Evolutionary conservation across 257 asterid genomes (phyloP), one percentile per base, ranked within the genome.

Genomic region (Jaltomata sinuosa): DNA sequence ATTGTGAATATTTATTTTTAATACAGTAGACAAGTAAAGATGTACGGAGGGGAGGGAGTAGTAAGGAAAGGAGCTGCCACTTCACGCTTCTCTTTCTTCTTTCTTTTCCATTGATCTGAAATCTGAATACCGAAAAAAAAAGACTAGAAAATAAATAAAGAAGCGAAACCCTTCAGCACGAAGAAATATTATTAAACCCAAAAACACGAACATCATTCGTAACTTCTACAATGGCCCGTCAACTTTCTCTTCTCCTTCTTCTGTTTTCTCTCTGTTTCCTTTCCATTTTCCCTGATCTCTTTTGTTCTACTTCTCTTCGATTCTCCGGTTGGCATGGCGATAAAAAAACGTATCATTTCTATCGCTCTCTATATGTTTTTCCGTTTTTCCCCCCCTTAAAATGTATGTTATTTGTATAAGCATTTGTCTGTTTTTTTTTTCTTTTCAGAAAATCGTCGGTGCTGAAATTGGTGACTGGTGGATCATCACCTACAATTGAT

Each of bases 401-500:
- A 87, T 90, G 88, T 72, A 71, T 89, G 87, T 92, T 89, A 53
- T 53, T 25, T 74, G 6, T 25, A 47, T 22, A 22, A 40, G 36
- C 5, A 71, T 71, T 83, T 76, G 25, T 54, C 0, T 3, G 19
- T 32, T 54, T 65, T 81, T 40, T n/a, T 82, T 80, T 29, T 11
- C 8, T 67, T 10, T 31, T 49, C 90, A 93, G 97, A 84, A 85
- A 85, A 65, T 93, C 89, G 83, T 85, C 93, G 57, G 89, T 88
- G 86, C 72, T 90, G 81, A 90, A 87, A 89, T 65, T 90, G 91
- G 67, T 49, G 2, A 88, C 89, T 6, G 96, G 91, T 69, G 83
- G 83, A 36, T 79, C 95, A 21, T 81, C 94, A 68, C 72, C 94
- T 84, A 32, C 87, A n/a, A 59, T 95, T 85, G 97, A 95, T 91